phyloP scores from a whole-genome alignment of 2,329 filamentous ascomycete species.

The Aspergillus texensis region DNA sequence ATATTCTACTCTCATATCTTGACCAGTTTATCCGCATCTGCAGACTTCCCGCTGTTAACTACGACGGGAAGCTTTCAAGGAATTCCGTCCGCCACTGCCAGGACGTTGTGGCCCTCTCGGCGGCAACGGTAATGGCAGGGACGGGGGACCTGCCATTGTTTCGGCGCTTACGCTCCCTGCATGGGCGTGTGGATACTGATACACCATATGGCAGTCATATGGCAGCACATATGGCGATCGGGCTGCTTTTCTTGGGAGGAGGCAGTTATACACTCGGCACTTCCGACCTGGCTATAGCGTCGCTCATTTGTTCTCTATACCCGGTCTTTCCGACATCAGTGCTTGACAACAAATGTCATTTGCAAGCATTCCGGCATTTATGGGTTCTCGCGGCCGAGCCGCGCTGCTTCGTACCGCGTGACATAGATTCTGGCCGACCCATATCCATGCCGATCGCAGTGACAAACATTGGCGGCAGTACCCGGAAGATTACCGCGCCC shows the following conservation, averaged over 20 bases:
- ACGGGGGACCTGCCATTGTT: conserved; percentile 87
- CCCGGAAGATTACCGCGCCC: conserved; percentile 51
- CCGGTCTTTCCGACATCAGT: conserved; percentile 87
- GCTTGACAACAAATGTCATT: conserved; percentile 89
- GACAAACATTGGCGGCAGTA: conserved; percentile 52
- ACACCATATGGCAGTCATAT: conserved; percentile 93
- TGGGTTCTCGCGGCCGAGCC: conserved; percentile 94
- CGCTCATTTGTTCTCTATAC: conserved; percentile 88
- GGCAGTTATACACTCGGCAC: conserved; percentile 91
- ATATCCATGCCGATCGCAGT: conserved; percentile 73
- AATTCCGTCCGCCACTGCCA: conserved; percentile 89
- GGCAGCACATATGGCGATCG: conserved; percentile 88
- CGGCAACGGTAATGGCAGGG: conserved; percentile 90
- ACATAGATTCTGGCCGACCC: conserved; percentile 80
- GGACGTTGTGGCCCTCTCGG: conserved; percentile 79
- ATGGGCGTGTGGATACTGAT: conserved; percentile 80
- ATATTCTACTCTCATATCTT: conserved; percentile 80
- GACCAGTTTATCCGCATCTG: conserved; percentile 83
- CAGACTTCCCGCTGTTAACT: conserved; percentile 63
- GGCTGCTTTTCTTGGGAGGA: conserved; percentile 86
- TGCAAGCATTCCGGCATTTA: conserved; percentile 95
- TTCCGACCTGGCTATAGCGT: conserved; percentile 81
- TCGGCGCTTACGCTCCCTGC: conserved; percentile 80
- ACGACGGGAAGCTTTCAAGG: conserved; percentile 81
- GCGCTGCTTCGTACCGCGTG: conserved; percentile 83